Percentiles rank a stretch among this genome's conserved stretches.
These are phyloP conservation scores for Kodamaea nitidulidarum DNA, from an alignment of 805 yeast species.

Conservation along the genomic window DNA sequence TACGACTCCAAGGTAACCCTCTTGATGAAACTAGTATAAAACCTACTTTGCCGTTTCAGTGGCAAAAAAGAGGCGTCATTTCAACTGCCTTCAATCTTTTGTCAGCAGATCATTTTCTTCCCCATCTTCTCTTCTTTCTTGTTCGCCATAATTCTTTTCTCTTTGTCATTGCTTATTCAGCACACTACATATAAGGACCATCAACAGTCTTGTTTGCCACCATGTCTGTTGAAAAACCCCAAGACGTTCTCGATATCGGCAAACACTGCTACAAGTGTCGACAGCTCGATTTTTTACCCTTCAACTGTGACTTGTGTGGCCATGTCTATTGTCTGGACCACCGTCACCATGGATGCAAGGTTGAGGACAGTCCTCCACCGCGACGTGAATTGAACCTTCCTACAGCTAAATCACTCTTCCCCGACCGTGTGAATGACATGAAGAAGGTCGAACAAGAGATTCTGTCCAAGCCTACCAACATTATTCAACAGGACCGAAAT, in stretches of 20 bases:
- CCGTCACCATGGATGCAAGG: constrained; percentile 34
- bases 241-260: constrained; percentile 47
- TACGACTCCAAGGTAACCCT: too few species aligned
- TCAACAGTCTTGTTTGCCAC: too few species aligned
- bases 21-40: too few species aligned
- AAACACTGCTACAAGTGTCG: constrained; percentile 51
- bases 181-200: neutral
- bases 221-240: constrained; percentile 9
- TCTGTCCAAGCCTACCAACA: constrained; percentile 22
- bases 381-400: constrained; percentile 19
- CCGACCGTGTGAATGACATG: constrained; percentile 45
- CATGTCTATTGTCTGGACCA: constrained; percentile 49
- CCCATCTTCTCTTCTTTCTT: too few species aligned
- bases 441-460: constrained; percentile 28
- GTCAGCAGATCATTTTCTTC: too few species aligned
- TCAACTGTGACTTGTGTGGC: constrained; percentile 47
- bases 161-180: neutral
- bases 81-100: too few species aligned
- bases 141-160: neutral
- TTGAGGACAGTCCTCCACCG: constrained; percentile 8
- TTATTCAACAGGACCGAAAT: constrained; percentile 14
- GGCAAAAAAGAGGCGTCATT: too few species aligned
- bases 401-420: constrained; percentile 47
- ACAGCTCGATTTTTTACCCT: constrained; percentile 57
- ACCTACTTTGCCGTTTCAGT: too few species aligned